Conservation (phyloP, 2,329 filamentous ascomycete species). For the Cadophora malorum region DNA sequence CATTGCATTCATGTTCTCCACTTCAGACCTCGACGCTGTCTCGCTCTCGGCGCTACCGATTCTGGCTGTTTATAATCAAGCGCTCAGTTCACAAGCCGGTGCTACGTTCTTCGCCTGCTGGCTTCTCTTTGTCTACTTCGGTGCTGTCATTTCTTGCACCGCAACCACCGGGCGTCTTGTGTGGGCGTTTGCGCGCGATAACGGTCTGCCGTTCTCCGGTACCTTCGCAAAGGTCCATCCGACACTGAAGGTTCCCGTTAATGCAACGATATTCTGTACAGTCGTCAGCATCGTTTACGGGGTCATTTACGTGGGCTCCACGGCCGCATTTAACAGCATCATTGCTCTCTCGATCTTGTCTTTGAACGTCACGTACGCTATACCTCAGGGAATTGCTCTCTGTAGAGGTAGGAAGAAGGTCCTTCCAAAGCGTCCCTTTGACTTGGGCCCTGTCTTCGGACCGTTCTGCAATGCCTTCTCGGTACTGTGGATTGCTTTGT, state of each 20-base stretch:
- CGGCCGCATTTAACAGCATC: neutral
- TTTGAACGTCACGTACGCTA: no score
- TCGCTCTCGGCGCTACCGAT: neutral
- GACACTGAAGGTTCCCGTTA: constrained; percentile 5
- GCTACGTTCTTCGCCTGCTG: neutral
- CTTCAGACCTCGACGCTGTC: neutral
- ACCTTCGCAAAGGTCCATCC: constrained; percentile 30
- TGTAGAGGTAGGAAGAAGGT: no score
- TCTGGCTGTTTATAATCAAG: neutral
- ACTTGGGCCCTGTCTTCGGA: constrained; percentile 13
- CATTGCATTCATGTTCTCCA: neutral
- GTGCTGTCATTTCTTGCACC: neutral
- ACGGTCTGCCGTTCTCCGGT: constrained; percentile 21
- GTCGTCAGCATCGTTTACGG: neutral
- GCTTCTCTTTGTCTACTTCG: neutral
- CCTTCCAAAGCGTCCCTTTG: constrained; percentile 21
- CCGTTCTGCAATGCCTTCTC: neutral
- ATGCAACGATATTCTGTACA: neutral
- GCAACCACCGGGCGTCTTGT: neutral
- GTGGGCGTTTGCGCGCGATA: neutral
- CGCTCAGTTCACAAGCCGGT: neutral
- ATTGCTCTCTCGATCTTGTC: neutral
- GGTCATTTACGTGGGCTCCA: constrained; percentile 2
- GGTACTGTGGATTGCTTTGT: constrained; percentile 25
- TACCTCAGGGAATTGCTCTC: no score